Base-by-base conservation (phyloP, 768 basidiomycete genomes). In the Suillus cothurnatus region DNA sequence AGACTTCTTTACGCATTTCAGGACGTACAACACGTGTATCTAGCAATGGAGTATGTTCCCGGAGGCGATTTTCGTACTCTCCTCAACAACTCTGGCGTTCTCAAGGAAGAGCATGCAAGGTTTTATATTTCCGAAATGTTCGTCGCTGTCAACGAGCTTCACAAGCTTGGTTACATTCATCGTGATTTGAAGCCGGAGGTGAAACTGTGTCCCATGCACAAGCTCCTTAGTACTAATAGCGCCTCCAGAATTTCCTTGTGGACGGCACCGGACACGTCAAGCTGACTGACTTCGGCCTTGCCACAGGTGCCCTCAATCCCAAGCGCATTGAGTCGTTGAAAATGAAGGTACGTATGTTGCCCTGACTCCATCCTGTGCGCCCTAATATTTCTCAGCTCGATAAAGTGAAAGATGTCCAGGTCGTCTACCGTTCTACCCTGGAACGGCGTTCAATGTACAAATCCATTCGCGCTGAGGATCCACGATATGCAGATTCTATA, bases 51-150 rank as follows among this genome's bases (percentile, higher is more conserved):
- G 82, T 99, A 97, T 74, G 96, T 99, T 21, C 95, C 96, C 1
- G 97, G 97, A 26, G 97, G 97, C 58, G 97, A 99, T 75, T 99
- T 99, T 81, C 87, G 97, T 21, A 99, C 97, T 0, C 85, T 99
- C 45, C 84, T 99, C 45, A 99, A 98, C 79, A 99, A 98, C 75
- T 95, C 96, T 0, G 97, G 97, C 36, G 95, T 99, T 2, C 84
- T 99, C 65, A 97, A 98, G 75, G 96, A 99, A 74, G 95, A 98
- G 72, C 94, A 98, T 71, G 97, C 97, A 1, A 84, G 91, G 63
- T 99, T 96, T 76, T 99, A 99, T 77, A 97, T 98, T 72, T 88
- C 91, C 66, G 97, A 99, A 79, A 99, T 99, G 97, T 98, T 99
- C 73, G 90, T 89, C 26, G 90, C 88, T 6, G 95, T 99, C 52